phyloP scores from a whole-genome alignment of 75 land plant species.

The Gnetum montanum region DNA sequence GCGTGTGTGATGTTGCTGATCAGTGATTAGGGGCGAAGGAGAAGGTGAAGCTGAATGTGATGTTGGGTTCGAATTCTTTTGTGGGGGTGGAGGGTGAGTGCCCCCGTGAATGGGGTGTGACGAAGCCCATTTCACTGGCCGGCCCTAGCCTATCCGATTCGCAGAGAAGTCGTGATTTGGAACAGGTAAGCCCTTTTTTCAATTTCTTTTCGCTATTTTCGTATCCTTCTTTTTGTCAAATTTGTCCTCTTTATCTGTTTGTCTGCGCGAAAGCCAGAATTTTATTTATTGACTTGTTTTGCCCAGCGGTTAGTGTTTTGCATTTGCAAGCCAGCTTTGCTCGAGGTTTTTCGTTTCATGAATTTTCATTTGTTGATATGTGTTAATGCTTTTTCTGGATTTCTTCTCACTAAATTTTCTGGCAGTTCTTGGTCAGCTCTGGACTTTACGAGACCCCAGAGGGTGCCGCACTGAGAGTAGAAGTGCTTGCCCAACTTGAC shows the following conservation, averaged over 20 bases:
- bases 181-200: constrained; percentile 32
- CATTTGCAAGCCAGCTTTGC: no score
- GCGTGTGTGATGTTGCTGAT: no score
- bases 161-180: constrained; percentile 46
- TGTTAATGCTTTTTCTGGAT: neutral
- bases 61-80: no score
- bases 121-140: constrained; percentile 65
- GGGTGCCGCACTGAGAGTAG: constrained; percentile 56
- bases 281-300: no score
- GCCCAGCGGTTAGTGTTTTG: no score
- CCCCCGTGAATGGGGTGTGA: constrained; percentile 57
- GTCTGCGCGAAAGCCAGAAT: no score
- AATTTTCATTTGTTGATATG: neutral
- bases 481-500: constrained; percentile 60
- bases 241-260: no score
- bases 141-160: constrained; percentile 64
- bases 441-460: constrained; percentile 77
- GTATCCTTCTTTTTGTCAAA: no score
- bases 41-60: no score
- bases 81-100: no score
- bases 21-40: no score
- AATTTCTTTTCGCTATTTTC: neutral
- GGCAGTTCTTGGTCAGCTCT: constrained; percentile 51
- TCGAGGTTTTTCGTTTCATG: no score
- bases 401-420: neutral